phyloP scores from a whole-genome alignment of 768 basidiomycete species.

The Harrya chromipes region DNA sequence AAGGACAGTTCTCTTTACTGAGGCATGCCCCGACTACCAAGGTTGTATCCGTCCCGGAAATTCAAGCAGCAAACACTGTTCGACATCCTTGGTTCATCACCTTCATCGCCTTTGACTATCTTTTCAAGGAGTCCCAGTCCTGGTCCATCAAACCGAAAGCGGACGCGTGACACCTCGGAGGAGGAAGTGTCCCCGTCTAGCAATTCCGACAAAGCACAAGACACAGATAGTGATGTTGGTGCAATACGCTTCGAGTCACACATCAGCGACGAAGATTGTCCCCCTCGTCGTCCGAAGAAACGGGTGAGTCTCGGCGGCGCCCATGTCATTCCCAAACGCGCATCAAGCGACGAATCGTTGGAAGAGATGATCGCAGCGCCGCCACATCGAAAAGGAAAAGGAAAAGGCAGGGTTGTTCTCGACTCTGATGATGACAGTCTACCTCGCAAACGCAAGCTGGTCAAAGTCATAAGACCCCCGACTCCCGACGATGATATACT shows the following conservation, averaged over 20 bases:
- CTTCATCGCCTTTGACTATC: constrained; percentile 14
- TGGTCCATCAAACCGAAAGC: constrained; percentile 14
- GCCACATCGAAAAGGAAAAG: constrained; percentile 20
- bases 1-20: no score
- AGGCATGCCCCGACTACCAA: no score
- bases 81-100: constrained; percentile 31
- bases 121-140: constrained; percentile 2
- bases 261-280: constrained; percentile 24
- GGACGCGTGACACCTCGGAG: no score
- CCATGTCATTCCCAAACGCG: constrained; percentile 10
- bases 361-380: constrained; percentile 19
- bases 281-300: constrained; percentile 26
- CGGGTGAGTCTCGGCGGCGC: constrained; percentile 10
- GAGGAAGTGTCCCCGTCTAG: constrained; percentile 9
- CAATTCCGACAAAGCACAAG: constrained; percentile 20
- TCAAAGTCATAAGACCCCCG: constrained; percentile 42
- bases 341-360: constrained; percentile 21
- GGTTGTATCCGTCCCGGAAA: constrained; percentile 18
- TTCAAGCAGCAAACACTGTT: constrained; percentile 46
- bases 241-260: constrained; percentile 50
- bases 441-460: constrained; percentile 39
- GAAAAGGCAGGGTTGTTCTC: constrained; percentile 18
- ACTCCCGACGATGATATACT: constrained; percentile 39
- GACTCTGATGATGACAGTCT: constrained; percentile 37
- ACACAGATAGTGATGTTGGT: constrained; percentile 44